These are phyloP conservation scores for Phytophthora foliorum DNA, from an alignment of 352 stramenopile genomes.

Conservation along the genomic window DNA sequence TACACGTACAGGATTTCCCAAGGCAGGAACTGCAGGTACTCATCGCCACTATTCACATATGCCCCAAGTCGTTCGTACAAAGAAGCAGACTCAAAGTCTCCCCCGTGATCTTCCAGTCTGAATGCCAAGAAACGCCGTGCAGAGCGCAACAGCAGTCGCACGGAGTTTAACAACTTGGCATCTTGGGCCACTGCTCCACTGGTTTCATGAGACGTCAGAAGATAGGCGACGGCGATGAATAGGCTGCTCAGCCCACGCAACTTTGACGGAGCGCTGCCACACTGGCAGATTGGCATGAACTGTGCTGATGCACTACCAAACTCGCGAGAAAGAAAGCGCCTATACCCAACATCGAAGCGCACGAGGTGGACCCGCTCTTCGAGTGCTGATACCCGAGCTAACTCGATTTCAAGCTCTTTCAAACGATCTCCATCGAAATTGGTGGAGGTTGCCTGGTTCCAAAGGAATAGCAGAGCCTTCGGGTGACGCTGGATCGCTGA, in stretches of 20 bases:
- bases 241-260: conserved; percentile 52
- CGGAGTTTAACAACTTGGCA: conserved; percentile 40
- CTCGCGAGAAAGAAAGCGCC: conserved; percentile 32
- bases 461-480: conserved; percentile 48
- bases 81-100: conserved; percentile 42
- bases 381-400: conserved; percentile 10
- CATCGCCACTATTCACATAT: conserved; percentile 39
- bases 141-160: conserved; percentile 50
- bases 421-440: conserved; percentile 18
- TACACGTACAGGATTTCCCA: conserved; percentile 55
- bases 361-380: conserved; percentile 47
- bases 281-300: conserved; percentile 52
- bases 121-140: conserved; percentile 47
- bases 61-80: conserved; percentile 38
- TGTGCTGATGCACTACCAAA: conserved; percentile 40
- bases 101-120: conserved; percentile 15
- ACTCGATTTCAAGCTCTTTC: conserved; percentile 16
- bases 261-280: conserved; percentile 42
- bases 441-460: conserved; percentile 27
- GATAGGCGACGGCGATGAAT: conserved; percentile 47
- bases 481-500: conserved; percentile 34
- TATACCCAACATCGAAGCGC: conserved; percentile 49
- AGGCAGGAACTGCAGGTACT: conserved; percentile 43
- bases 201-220: conserved; percentile 20
- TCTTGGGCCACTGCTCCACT: conserved; percentile 7